Percentiles rank a stretch among this genome's conserved stretches.
These are phyloP conservation scores for Pleurotus salmoneostramineus DNA, from an alignment of 768 basidiomycete genomes.

Conservation along the genomic window DNA sequence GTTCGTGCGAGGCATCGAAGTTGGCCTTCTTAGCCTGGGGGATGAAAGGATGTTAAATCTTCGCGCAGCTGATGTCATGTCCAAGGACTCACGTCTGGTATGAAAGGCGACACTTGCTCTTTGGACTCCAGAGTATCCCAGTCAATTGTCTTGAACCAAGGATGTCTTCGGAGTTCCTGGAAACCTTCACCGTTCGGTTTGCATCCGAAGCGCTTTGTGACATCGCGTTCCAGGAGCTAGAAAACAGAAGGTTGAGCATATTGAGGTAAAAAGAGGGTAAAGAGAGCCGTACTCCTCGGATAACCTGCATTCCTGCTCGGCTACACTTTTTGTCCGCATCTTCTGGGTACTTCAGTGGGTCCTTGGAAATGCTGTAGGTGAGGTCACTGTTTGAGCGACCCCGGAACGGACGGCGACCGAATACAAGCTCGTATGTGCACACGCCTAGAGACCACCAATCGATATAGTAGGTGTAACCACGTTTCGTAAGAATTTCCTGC, in stretches of 20 bases:
- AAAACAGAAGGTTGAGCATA: constrained; percentile 1
- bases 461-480: constrained; percentile 91
- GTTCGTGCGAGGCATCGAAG: constrained; percentile 97
- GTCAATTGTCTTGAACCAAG: constrained; percentile 88
- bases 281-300: constrained; percentile 65
- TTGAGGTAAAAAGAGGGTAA: constrained; percentile 6
- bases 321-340: constrained; percentile 80
- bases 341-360: constrained; percentile 86
- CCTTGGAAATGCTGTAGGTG: constrained; percentile 89
- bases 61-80: constrained; percentile 5
- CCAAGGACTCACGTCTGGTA: constrained; percentile 69
- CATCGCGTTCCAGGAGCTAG: constrained; percentile 87
- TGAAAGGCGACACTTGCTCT: constrained; percentile 73
- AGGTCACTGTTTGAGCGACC: constrained; percentile 92
- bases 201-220: constrained; percentile 76
- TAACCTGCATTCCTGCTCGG: constrained; percentile 68
- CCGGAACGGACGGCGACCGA: constrained; percentile 88
- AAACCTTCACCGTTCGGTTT: constrained; percentile 76
- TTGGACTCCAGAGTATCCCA: constrained; percentile 86
- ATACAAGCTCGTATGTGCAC: constrained; percentile 88
- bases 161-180: constrained; percentile 71
- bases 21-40: constrained; percentile 95
- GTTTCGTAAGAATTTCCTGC: constrained; percentile 80
- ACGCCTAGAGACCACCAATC: constrained; percentile 99
- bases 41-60: constrained; percentile 8